These are phyloP conservation scores for Mycosarcoma maydis DNA, from an alignment of 1,284 basidiomycete genomes.

Conservation along the genomic window DNA sequence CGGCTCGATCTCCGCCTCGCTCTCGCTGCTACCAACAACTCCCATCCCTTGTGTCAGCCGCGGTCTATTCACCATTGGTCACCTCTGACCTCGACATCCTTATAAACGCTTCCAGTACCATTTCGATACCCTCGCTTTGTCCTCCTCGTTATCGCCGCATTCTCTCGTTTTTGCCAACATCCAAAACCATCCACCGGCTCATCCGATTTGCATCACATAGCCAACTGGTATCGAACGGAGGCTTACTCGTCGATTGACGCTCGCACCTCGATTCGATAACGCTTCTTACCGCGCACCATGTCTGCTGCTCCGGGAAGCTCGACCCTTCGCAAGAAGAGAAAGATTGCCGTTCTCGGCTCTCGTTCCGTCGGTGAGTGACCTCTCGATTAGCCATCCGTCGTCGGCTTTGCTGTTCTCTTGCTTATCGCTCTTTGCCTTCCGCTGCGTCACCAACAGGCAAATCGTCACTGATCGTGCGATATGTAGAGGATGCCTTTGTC, in stretches of 20 bases:
- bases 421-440: background rate
- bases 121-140: background rate
- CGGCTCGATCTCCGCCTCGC: too few species aligned
- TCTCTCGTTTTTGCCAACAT: background rate
- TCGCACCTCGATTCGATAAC: background rate
- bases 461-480: slow-evolving; percentile 74
- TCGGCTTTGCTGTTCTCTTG: background rate
- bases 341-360: slow-evolving; percentile 65
- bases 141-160: background rate
- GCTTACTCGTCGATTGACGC: too few species aligned
- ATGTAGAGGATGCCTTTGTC: slow-evolving; percentile 70
- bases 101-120: too few species aligned
- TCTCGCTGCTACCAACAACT: too few species aligned
- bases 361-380: slow-evolving; percentile 60
- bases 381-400: background rate
- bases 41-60: too few species aligned
- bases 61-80: too few species aligned
- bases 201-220: background rate
- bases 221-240: too few species aligned
- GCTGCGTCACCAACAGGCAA: slow-evolving; percentile 72
- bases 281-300: slow-evolving; percentile 15
- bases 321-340: slow-evolving; percentile 62
- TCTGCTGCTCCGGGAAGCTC: slow-evolving; percentile 45
- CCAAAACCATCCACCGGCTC: background rate
- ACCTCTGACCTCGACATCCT: too few species aligned